phyloP scores from a whole-genome alignment of 2,329 filamentous ascomycete species.

The Dothideomycetidae sp. region DNA sequence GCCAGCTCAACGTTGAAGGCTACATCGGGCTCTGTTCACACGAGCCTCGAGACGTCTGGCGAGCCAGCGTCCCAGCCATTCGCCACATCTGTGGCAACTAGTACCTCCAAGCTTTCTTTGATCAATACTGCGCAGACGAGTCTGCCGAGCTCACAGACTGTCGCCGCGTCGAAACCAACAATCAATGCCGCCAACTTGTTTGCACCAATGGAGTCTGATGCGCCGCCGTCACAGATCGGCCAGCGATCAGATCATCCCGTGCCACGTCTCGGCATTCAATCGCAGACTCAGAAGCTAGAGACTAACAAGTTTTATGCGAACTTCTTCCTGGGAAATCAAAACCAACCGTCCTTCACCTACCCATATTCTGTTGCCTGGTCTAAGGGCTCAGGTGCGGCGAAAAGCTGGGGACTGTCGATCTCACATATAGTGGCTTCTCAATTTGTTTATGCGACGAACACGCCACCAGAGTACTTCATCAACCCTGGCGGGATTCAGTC shows the following conservation, averaged over 20 bases:
- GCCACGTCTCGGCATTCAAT: slow-evolving; percentile 25
- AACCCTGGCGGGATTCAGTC: slow-evolving; percentile 75
- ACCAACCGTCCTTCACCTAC: slow-evolving; percentile 55
- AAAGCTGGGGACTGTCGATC: slow-evolving; percentile 64
- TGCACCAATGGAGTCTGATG: slow-evolving; percentile 26
- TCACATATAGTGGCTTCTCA: slow-evolving; percentile 58
- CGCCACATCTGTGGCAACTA: slow-evolving; percentile 16
- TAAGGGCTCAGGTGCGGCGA: slow-evolving; percentile 37
- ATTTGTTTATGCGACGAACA: slow-evolving; percentile 27
- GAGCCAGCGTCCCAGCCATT: slow-evolving; percentile 19
- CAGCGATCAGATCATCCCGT: slow-evolving; percentile 28
- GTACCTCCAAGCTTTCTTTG: slow-evolving; percentile 18
- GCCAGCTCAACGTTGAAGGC: background rate
- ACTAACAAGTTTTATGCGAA: slow-evolving; percentile 65
- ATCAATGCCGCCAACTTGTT: slow-evolving; percentile 24
- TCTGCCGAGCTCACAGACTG: slow-evolving; percentile 15
- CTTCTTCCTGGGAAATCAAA: slow-evolving; percentile 62
- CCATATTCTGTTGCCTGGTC: slow-evolving; percentile 37
- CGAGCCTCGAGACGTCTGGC: slow-evolving; percentile 17
- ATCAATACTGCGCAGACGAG: slow-evolving; percentile 19
- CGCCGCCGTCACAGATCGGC: slow-evolving; percentile 28
- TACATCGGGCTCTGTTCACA: slow-evolving; percentile 7
- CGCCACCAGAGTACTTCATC: slow-evolving; percentile 47
- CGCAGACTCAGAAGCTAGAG: slow-evolving; percentile 35
- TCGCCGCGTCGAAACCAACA: slow-evolving; percentile 3